Evolutionary conservation across 345 rosid genomes (phyloP).

Genomic region (Populus simonii): DNA sequence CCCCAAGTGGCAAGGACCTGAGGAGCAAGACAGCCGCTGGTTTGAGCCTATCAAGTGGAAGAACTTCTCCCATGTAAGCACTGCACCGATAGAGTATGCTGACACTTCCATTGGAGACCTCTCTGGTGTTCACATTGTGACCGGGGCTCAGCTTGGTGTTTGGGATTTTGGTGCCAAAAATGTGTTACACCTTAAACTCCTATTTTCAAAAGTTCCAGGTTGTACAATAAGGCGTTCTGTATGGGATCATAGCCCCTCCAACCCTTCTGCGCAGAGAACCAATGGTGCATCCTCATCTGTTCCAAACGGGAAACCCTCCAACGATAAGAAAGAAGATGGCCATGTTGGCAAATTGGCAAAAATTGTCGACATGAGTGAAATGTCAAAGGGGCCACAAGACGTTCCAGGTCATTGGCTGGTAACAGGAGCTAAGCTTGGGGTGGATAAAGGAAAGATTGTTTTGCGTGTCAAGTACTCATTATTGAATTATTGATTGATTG

Average conservation of each 20-base stretch:
- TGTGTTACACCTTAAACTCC: constrained; percentile 84
- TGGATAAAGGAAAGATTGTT: constrained; percentile 86
- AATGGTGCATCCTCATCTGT: constrained; percentile 65
- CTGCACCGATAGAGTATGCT: constrained; percentile 78
- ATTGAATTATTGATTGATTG: constrained; percentile 61
- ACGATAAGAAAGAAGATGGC: constrained; percentile 62
- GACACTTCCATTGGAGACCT: constrained; percentile 92
- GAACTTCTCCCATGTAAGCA: constrained; percentile 98
- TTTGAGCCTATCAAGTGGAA: constrained; percentile 98
- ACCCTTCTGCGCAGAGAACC: constrained; percentile 27
- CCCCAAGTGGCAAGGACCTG: constrained; percentile 97
- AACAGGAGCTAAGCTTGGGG: constrained; percentile 96
- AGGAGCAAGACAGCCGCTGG: constrained; percentile 99
- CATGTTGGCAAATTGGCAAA: constrained; percentile 62
- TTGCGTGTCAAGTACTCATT: constrained; percentile 90
- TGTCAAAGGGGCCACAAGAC: constrained; percentile 91
- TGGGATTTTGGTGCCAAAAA: constrained; percentile 91
- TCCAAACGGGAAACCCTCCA: constrained; percentile 35
- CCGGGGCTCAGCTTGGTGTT: constrained; percentile 95
- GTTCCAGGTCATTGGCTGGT: constrained; percentile 98
- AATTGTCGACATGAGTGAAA: constrained; percentile 77
- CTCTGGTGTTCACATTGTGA: constrained; percentile 88
- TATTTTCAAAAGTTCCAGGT: constrained; percentile 91
- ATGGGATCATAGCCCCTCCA: constrained; percentile 86
- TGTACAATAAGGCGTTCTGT: constrained; percentile 94